Evolutionary conservation across 73 alveolate genomes (phyloP).

Genomic region (Blepharisma japonicum): DNA sequence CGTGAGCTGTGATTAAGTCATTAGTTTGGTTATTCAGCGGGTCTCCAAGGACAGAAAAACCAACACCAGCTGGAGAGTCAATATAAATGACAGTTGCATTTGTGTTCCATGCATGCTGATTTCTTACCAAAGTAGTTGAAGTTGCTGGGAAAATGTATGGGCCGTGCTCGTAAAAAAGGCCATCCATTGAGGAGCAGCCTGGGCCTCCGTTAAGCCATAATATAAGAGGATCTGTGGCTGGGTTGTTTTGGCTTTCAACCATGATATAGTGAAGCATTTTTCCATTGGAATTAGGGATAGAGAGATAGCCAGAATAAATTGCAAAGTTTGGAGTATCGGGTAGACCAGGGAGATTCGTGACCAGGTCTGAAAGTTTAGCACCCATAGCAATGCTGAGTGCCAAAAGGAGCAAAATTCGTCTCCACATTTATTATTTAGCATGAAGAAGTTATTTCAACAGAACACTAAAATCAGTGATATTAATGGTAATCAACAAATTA

Average conservation of each 20-base stretch:
- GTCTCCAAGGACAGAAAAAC: conserved; percentile 51
- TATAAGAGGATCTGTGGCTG: conserved; percentile 70
- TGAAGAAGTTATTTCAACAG: no score
- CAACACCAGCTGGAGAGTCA: conserved; percentile 88
- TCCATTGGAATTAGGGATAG: conserved; percentile 12
- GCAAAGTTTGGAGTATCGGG: background rate
- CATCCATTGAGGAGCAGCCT: conserved; percentile 89
- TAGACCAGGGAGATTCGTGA: background rate
- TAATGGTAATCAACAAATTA: no score
- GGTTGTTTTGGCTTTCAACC: conserved; percentile 49
- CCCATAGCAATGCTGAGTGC: background rate
- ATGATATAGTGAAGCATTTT: conserved; percentile 55
- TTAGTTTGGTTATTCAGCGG: background rate
- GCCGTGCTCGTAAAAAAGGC: conserved; percentile 84
- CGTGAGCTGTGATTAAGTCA: conserved; percentile 64
- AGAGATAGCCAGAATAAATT: conserved; percentile 10
- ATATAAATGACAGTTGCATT: conserved; percentile 73
- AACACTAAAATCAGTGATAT: no score
- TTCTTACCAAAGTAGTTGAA: conserved; percentile 38
- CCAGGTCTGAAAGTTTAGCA: background rate
- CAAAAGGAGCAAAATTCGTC: background rate
- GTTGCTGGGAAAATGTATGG: conserved; percentile 67
- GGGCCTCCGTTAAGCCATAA: conserved; percentile 98
- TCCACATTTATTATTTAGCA: background rate
- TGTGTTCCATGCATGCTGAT: conserved; percentile 77